Evolutionary conservation across 148 eudicot species (phyloP).

Genomic region (Hydrangea macrophylla): DNA sequence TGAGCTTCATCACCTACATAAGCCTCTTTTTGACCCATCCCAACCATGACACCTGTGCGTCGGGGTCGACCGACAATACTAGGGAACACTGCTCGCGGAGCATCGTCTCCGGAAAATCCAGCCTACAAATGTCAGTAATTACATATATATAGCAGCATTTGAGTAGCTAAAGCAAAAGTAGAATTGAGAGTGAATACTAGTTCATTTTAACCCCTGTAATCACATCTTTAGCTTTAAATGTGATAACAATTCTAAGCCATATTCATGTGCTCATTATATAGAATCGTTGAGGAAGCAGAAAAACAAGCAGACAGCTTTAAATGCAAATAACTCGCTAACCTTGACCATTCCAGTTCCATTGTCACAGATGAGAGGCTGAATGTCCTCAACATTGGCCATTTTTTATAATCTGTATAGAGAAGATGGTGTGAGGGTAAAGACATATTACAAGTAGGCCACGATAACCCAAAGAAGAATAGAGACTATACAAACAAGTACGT

Average conservation of each 20-base stretch:
- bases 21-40: conserved; percentile 31
- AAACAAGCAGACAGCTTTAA: neutral
- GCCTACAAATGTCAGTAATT: neutral
- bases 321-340: conserved; percentile 11
- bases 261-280: neutral
- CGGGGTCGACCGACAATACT: conserved; percentile 16
- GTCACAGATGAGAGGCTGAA: conserved; percentile 29
- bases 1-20: conserved; percentile 28
- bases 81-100: neutral
- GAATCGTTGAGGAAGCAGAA: neutral
- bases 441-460: neutral
- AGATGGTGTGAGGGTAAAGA: neutral
- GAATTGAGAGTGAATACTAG: neutral
- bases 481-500: neutral
- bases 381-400: conserved; percentile 24
- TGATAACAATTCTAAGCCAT: neutral
- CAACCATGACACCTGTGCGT: conserved; percentile 29
- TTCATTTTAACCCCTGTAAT: neutral
- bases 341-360: conserved; percentile 32
- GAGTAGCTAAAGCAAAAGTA: neutral
- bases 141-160: conserved; percentile 6
- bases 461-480: neutral
- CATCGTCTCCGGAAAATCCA: conserved; percentile 1
- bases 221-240: neutral
- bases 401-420: conserved; percentile 10